These are phyloP conservation scores for Ogataea pilisensis DNA, from an alignment of 805 yeast genomes.

Conservation along the genomic window DNA sequence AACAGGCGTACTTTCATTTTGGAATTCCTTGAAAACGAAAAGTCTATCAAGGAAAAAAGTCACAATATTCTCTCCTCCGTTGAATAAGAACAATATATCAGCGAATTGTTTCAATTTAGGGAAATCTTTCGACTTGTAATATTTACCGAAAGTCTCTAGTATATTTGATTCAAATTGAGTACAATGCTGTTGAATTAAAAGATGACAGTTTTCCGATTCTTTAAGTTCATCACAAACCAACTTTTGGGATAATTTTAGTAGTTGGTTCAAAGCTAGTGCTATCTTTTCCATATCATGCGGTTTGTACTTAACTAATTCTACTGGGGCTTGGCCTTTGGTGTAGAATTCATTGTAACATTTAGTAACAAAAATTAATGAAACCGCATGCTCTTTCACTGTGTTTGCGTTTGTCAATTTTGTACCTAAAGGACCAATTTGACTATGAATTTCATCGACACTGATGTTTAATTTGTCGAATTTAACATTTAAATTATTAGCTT, in stretches of 20 bases:
- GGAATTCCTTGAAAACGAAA: conserved; percentile 56
- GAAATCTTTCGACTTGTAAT: conserved; percentile 66
- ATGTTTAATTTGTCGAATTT: conserved; percentile 49
- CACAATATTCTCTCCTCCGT: conserved; percentile 80
- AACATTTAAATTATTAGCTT: conserved; percentile 37
- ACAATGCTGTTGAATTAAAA: conserved; percentile 63
- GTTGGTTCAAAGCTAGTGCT: conserved; percentile 64
- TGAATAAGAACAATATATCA: conserved; percentile 68
- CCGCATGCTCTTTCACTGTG: conserved; percentile 67
- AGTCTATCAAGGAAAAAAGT: conserved; percentile 79
- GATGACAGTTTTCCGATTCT: conserved; percentile 32
- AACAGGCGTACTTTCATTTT: conserved; percentile 21
- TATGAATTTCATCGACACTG: conserved; percentile 52
- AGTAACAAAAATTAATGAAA: conserved; percentile 66
- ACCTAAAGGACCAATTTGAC: conserved; percentile 65
- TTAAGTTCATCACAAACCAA: conserved; percentile 52
- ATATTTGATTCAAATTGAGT: conserved; percentile 71
- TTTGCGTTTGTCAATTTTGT: conserved; percentile 64
- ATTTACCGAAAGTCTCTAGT: conserved; percentile 64
- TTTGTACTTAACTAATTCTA: conserved; percentile 49
- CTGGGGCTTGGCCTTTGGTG: conserved; percentile 46
- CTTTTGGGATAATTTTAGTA: conserved; percentile 61
- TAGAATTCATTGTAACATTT: conserved; percentile 75
- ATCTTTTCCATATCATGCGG: conserved; percentile 38
- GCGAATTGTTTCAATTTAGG: conserved; percentile 74